Evolutionary conservation across 1,139 yeast species (phyloP).

Genomic region (Suhomyces taliae): DNA sequence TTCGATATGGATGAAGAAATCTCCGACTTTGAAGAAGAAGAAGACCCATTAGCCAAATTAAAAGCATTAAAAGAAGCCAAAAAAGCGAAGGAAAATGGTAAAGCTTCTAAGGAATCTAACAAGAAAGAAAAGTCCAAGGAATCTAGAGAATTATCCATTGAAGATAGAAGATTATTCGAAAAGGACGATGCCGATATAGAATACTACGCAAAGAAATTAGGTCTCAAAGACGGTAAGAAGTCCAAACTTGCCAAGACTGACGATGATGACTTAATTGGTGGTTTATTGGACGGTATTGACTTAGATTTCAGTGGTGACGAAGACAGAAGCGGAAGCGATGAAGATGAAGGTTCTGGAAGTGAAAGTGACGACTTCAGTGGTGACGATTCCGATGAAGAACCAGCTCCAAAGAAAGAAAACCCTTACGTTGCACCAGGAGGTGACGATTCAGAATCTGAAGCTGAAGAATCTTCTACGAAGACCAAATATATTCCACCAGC

Average conservation of each 20-base stretch:
- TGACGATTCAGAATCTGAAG: slow-evolving; percentile 6
- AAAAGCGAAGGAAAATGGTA: slow-evolving; percentile 7
- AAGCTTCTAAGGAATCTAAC: slow-evolving; percentile 12
- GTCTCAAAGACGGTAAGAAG: slow-evolving; percentile 56
- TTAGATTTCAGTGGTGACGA: slow-evolving; percentile 42
- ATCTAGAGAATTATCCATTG: slow-evolving; percentile 26
- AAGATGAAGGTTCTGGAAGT: slow-evolving; percentile 39
- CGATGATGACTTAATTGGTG: slow-evolving; percentile 72
- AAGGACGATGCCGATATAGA: slow-evolving; percentile 78
- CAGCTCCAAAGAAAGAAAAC: slow-evolving; percentile 53
- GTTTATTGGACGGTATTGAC: slow-evolving; percentile 75
- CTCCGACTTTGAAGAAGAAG: slow-evolving; percentile 14
- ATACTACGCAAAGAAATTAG: slow-evolving; percentile 80
- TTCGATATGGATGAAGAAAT: slow-evolving; percentile 3
- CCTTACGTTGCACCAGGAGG: slow-evolving; percentile 80
- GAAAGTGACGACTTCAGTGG: slow-evolving; percentile 12
- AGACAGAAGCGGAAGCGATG: slow-evolving; percentile 10
- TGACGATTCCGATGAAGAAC: slow-evolving; percentile 25
- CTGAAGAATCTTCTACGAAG: slow-evolving; percentile 16
- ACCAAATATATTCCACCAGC: slow-evolving; percentile 81
- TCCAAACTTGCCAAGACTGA: slow-evolving; percentile 46
- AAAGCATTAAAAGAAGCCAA: slow-evolving; percentile 19
- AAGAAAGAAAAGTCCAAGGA: slow-evolving; percentile 5
- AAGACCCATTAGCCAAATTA: slow-evolving; percentile 22
- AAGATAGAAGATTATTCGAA: slow-evolving; percentile 46